A percentile compares a stretch with the other conserved stretches of the same genome.
Evolutionary conservation across 495 filamentous ascomycete genomes (phyloP).

Genomic region (Neurospora cerealis): DNA sequence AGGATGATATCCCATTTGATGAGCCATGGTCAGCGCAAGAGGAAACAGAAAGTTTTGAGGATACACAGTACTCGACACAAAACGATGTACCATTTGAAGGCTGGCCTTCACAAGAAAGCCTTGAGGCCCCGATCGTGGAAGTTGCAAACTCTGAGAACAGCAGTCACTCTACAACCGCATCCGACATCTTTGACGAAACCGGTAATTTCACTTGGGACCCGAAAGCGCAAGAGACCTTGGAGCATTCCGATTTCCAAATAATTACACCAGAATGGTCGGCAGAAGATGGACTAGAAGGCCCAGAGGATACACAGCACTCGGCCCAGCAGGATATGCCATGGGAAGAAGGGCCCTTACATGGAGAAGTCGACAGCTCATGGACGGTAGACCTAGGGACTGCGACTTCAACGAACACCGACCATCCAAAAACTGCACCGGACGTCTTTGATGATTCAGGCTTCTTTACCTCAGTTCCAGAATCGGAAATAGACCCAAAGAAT

Average conservation of each 20-base stretch:
- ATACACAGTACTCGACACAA: background rate
- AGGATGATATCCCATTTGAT: background rate
- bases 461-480: background rate
- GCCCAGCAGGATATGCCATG: background rate
- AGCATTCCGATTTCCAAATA: background rate
- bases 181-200: background rate
- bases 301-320: background rate
- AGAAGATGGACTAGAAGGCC: background rate
- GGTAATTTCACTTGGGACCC: background rate
- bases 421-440: background rate
- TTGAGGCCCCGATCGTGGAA: background rate
- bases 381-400: background rate
- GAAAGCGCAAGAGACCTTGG: background rate
- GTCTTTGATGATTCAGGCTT: background rate
- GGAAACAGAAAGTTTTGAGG: background rate
- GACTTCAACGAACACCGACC: background rate
- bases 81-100: background rate
- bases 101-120: background rate
- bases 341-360: background rate
- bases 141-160: background rate
- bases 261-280: background rate
- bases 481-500: background rate
- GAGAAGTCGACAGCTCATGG: background rate
- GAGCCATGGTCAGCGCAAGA: background rate
- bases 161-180: background rate